Evolutionary conservation across 768 basidiomycete genomes (phyloP).

Genomic region (Rhodotorula paludigena): DNA sequence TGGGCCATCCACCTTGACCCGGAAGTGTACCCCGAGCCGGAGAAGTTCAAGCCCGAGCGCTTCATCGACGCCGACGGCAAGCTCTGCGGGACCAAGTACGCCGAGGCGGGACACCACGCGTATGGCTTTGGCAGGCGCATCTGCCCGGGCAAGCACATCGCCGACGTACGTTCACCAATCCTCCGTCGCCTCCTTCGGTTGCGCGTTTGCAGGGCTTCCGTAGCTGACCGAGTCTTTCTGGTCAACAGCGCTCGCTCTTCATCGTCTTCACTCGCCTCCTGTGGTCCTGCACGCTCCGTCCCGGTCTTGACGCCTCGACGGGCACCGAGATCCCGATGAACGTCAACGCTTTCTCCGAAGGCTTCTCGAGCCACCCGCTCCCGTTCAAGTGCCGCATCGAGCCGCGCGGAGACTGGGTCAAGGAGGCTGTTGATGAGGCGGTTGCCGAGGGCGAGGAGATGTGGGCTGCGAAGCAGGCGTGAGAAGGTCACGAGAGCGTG

Average conservation of each 20-base stretch:
- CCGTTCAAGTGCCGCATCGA: conserved; percentile 19
- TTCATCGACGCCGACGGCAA: conserved; percentile 30
- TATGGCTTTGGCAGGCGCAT: not conserved
- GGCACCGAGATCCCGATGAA: conserved; percentile 5
- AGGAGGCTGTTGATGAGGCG: not conserved
- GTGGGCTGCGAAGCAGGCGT: not conserved
- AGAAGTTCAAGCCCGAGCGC: conserved; percentile 31
- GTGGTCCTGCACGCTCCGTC: conserved; percentile 14
- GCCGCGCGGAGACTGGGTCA: not conserved
- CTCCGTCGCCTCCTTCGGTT: too few relatives aligned
- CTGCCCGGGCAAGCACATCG: conserved; percentile 26
- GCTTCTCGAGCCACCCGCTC: conserved; percentile 33
- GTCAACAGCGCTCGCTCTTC: conserved; percentile 24
- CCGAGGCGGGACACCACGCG: conserved; percentile 28
- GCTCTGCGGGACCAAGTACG: conserved; percentile 25
- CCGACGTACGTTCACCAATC: not conserved
- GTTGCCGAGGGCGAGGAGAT: not conserved
- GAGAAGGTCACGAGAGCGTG: too few relatives aligned
- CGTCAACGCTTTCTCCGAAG: conserved; percentile 30
- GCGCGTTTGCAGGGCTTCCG: not conserved
- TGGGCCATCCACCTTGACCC: conserved; percentile 40
- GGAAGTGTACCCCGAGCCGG: conserved; percentile 34
- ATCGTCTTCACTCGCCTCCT: conserved; percentile 30
- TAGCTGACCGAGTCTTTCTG: not conserved
- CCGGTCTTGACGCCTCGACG: conserved; percentile 6